phyloP scores from a whole-genome alignment of 768 basidiomycete genomes.

The Candolleomyces aberdarensis region DNA sequence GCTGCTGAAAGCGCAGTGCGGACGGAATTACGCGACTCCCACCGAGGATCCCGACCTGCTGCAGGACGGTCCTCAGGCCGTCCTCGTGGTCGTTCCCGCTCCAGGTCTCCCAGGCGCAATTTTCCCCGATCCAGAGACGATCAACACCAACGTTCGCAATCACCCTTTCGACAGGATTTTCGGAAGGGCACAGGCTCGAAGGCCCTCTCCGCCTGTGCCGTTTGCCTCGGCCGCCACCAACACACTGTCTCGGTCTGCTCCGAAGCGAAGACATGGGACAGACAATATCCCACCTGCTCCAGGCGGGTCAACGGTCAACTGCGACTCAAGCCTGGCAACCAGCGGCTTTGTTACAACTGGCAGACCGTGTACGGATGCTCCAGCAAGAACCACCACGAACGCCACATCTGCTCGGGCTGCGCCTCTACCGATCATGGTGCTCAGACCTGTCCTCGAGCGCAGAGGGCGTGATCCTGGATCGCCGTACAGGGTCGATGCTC shows the following conservation, averaged over 20 bases:
- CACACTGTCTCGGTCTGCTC: slow-evolving; percentile 16
- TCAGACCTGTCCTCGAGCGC: slow-evolving; percentile 28
- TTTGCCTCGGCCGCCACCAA: slow-evolving; percentile 25
- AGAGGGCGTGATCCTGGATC: slow-evolving; percentile 23
- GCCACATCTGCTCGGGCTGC: slow-evolving; percentile 38
- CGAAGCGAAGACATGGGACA: slow-evolving; percentile 17
- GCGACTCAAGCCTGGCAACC: slow-evolving; percentile 9
- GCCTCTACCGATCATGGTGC: slow-evolving; percentile 29
- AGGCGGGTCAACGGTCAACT: slow-evolving; percentile 12
- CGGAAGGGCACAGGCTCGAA: background rate
- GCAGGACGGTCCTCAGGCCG: too few species aligned
- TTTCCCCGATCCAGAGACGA: too few species aligned
- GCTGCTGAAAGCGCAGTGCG: too few species aligned
- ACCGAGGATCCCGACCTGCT: too few species aligned
- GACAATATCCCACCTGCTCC: slow-evolving; percentile 7
- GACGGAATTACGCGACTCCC: too few species aligned
- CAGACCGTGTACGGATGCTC: slow-evolving; percentile 21
- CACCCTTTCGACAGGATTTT: too few species aligned
- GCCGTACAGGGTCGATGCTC: slow-evolving; percentile 21
- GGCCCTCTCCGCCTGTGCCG: slow-evolving; percentile 4
- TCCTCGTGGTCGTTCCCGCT: too few species aligned
- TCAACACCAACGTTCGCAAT: too few species aligned
- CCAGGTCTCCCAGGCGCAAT: too few species aligned
- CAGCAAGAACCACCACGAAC: slow-evolving; percentile 10
- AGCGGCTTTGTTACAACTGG: slow-evolving; percentile 31